These are phyloP conservation scores for Neopestalotiopsis clavispora DNA, from an alignment of 2,329 filamentous ascomycete species.

Conservation along the genomic window DNA sequence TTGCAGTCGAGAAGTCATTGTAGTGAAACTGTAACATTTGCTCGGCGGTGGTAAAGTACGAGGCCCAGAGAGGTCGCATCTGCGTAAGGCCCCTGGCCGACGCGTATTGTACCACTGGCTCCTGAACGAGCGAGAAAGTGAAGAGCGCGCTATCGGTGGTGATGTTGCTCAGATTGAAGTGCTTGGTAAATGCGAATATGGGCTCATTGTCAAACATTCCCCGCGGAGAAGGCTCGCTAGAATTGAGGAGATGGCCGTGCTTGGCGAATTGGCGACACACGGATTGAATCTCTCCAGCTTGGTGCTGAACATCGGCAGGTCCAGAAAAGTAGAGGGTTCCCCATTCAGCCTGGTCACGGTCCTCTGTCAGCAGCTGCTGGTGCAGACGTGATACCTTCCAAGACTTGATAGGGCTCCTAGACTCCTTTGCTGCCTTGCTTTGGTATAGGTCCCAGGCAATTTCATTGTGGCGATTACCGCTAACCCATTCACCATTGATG, in stretches of 20 bases:
- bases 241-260: conserved; percentile 68
- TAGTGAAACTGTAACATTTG: conserved; percentile 79
- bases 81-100: conserved; percentile 75
- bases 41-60: conserved; percentile 68
- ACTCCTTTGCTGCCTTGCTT: conserved; percentile 36
- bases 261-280: conserved; percentile 73
- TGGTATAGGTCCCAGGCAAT: conserved; percentile 72
- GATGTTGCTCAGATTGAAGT: conserved; percentile 54
- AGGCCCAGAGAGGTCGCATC: conserved; percentile 82
- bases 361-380: conserved; percentile 77
- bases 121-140: conserved; percentile 77
- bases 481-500: conserved; percentile 81
- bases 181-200: conserved; percentile 78
- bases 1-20: conserved; percentile 70
- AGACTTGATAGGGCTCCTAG: conserved; percentile 58
- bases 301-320: conserved; percentile 69
- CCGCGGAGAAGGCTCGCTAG: conserved; percentile 69
- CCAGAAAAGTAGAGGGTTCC: conserved; percentile 79
- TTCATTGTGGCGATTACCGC: conserved; percentile 70
- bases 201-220: conserved; percentile 78
- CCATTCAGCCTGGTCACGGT: conserved; percentile 80
- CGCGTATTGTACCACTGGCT: conserved; percentile 80
- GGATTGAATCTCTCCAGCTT: conserved; percentile 70
- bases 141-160: conserved; percentile 66
- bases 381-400: conserved; percentile 66